Evolutionary conservation across 441 rosid species (phyloP).

Genomic region (Codiaeum variegatum): DNA sequence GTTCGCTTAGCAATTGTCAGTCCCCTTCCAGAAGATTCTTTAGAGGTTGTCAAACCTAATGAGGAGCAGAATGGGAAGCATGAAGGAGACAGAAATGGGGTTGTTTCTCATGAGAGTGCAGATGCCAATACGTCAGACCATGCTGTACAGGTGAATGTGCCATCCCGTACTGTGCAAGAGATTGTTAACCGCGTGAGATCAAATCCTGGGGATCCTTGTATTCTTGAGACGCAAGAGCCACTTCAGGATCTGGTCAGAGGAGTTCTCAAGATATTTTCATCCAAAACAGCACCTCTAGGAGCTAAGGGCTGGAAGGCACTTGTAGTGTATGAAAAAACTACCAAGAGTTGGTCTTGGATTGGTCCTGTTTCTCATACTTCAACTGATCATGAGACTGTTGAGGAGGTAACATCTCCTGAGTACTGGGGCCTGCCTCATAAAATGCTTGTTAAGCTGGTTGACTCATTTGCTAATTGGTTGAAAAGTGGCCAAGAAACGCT

Average conservation of each 20-base stretch:
- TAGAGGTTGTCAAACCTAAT: slow-evolving; percentile 48
- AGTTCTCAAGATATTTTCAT: slow-evolving; percentile 79
- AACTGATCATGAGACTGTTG: slow-evolving; percentile 61
- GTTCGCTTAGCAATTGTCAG: slow-evolving; percentile 86
- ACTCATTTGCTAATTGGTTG: slow-evolving; percentile 97
- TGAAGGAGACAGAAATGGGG: slow-evolving; percentile 48
- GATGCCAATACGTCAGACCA: slow-evolving; percentile 41
- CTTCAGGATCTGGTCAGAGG: slow-evolving; percentile 96
- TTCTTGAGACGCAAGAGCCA: slow-evolving; percentile 92
- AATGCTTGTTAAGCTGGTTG: slow-evolving; percentile 95
- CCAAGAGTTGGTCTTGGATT: slow-evolving; percentile 91
- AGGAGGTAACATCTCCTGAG: slow-evolving; percentile 95
- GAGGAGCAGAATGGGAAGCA: slow-evolving; percentile 46
- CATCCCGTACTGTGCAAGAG: slow-evolving; percentile 79
- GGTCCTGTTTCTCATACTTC: slow-evolving; percentile 62
- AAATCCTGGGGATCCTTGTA: slow-evolving; percentile 93
- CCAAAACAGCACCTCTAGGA: slow-evolving; percentile 96
- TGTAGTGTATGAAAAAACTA: slow-evolving; percentile 68
- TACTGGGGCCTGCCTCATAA: slow-evolving; percentile 93
- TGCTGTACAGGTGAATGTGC: slow-evolving; percentile 44
- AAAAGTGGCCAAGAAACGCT: slow-evolving; percentile 95
- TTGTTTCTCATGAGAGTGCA: slow-evolving; percentile 38
- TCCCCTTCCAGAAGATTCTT: slow-evolving; percentile 58
- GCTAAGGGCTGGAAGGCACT: slow-evolving; percentile 97
- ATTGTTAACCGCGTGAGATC: slow-evolving; percentile 80